Evolutionary conservation across 805 yeast species (phyloP).

Genomic region (Suhomyces faveliae): DNA sequence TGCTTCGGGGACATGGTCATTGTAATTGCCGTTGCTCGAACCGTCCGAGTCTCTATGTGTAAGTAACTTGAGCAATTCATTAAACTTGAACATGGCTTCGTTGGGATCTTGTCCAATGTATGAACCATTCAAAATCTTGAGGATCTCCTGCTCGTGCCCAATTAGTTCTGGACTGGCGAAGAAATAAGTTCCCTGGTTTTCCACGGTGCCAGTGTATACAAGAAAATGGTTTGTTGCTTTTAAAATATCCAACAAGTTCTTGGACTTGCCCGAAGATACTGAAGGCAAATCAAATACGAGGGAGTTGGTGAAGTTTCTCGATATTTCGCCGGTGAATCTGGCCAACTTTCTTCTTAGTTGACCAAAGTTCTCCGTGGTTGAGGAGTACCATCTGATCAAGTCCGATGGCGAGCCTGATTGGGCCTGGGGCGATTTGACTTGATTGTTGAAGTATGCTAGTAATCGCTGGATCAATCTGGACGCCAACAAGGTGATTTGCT

Average conservation of each 20-base stretch:
- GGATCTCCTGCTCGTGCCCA: constrained; percentile 39
- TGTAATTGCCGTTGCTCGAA: background rate
- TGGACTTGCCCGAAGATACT: constrained; percentile 42
- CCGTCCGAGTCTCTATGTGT: background rate
- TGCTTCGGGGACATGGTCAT: background rate
- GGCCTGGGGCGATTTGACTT: constrained; percentile 60
- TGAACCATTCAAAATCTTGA: constrained; percentile 39
- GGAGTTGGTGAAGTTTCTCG: constrained; percentile 72
- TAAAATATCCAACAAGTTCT: constrained; percentile 54
- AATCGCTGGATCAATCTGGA: constrained; percentile 67
- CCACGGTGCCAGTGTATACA: constrained; percentile 69
- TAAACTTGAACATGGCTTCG: constrained; percentile 24
- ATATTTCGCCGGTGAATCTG: constrained; percentile 68
- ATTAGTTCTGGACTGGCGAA: constrained; percentile 66
- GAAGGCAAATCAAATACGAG: constrained; percentile 53
- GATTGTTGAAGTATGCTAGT: constrained; percentile 67
- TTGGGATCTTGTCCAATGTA: constrained; percentile 37
- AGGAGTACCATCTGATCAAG: constrained; percentile 61
- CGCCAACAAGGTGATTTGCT: constrained; percentile 66
- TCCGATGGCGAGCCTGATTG: constrained; percentile 32
- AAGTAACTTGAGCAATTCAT: constrained; percentile 21
- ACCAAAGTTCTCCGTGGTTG: constrained; percentile 68
- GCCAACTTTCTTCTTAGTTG: constrained; percentile 77
- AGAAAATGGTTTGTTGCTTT: constrained; percentile 70
- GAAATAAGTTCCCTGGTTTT: constrained; percentile 73